Percentiles rank a stretch among this genome's conserved stretches.
phyloP scores from a whole-genome alignment of 1,284 basidiomycete genomes.

The Calocybe gambosa region DNA sequence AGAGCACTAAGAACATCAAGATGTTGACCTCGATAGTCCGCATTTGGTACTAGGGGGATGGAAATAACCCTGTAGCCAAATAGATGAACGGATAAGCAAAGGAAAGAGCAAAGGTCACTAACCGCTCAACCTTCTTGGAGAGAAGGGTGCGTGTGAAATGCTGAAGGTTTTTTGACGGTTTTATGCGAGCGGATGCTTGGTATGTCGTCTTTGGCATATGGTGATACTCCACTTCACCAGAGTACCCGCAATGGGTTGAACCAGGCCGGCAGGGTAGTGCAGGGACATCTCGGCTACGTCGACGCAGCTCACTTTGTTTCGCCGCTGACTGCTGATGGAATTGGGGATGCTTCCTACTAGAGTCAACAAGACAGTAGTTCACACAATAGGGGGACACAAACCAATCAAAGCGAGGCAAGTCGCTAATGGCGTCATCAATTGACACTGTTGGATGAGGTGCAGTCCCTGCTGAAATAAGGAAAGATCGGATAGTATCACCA shows the following conservation, averaged over 20 bases:
- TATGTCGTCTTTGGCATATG: constrained; percentile 44
- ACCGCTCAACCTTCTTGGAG: constrained; percentile 33
- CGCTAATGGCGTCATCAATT: constrained; percentile 62
- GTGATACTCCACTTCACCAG: constrained; percentile 33
- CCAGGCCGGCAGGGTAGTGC: constrained; percentile 31
- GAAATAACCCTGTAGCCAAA: constrained; percentile 36
- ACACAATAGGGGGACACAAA: constrained; percentile 22
- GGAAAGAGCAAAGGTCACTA: constrained; percentile 6
- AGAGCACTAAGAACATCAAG: background rate
- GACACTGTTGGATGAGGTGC: constrained; percentile 50
- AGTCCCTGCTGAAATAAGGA: constrained; percentile 39
- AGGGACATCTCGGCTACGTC: constrained; percentile 21
- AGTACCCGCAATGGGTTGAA: constrained; percentile 36
- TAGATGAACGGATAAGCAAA: background rate
- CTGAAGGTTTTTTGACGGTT: constrained; percentile 41
- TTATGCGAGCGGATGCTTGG: constrained; percentile 37
- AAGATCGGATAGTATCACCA: constrained; percentile 34
- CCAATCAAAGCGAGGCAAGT: constrained; percentile 68
- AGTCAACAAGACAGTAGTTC: background rate
- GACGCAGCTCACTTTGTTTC: constrained; percentile 17
- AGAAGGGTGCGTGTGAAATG: constrained; percentile 36
- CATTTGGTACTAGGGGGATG: constrained; percentile 44
- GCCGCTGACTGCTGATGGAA: constrained; percentile 15
- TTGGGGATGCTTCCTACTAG: constrained; percentile 36
- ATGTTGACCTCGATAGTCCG: constrained; percentile 50